These are phyloP conservation scores for Goffeauzyma gilvescens DNA, from an alignment of 768 basidiomycete species.

Conservation along the genomic window DNA sequence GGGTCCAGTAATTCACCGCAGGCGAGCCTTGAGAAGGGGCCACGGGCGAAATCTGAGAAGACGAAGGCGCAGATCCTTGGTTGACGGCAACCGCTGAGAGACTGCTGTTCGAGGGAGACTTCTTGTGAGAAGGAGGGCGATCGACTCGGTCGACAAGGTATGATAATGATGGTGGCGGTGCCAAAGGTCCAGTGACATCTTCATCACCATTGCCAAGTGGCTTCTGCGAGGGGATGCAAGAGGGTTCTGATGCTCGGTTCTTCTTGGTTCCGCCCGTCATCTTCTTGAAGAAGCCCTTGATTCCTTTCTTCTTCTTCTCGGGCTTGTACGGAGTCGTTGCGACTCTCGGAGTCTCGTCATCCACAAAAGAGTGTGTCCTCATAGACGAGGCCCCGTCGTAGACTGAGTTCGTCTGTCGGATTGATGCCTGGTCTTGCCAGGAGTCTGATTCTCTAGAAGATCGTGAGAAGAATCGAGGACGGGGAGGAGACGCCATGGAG, in stretches of 20 bases:
- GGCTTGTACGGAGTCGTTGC: neutral
- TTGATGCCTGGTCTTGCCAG: constrained; percentile 1
- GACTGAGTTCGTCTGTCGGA: neutral
- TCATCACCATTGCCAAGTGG: constrained; percentile 30
- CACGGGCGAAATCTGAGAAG: constrained; percentile 12
- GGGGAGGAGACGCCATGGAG: constrained; percentile 26
- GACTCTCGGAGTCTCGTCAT: neutral
- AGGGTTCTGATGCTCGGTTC: neutral
- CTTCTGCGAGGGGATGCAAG: neutral
- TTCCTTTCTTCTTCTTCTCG: constrained; percentile 29
- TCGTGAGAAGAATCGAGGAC: constrained; percentile 27
- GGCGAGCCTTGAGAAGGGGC: constrained; percentile 10
- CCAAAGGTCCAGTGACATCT: constrained; percentile 51
- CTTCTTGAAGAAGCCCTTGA: constrained; percentile 32
- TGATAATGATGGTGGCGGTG: constrained; percentile 77
- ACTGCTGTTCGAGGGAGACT: constrained; percentile 4
- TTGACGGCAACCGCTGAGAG: neutral
- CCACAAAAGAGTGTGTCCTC: neutral
- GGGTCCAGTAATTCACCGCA: neutral
- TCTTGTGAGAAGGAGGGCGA: constrained; percentile 13
- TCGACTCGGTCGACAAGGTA: constrained; percentile 46
- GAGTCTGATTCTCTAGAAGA: constrained; percentile 16
- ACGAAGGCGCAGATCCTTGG: constrained; percentile 16
- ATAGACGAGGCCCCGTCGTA: neutral
- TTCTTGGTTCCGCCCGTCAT: constrained; percentile 16